Conservation (phyloP, 345 rosid species). For the Hevea brasiliensis region DNA sequence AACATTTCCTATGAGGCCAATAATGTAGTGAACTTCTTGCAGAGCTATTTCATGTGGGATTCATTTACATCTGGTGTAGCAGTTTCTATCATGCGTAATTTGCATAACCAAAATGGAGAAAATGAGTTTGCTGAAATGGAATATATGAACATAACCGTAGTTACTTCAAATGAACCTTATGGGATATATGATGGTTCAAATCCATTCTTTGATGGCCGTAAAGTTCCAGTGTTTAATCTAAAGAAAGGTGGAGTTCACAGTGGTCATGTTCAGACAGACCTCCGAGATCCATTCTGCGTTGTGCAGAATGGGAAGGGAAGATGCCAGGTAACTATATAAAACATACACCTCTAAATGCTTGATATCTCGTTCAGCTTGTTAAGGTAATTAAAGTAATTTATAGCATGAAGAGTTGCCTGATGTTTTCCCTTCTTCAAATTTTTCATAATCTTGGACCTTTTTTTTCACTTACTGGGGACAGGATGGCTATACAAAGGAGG, state of each 20-base stretch:
- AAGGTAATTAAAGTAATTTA: not conserved
- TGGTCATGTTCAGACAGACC: slow-evolving; percentile 81
- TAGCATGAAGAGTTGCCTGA: not conserved
- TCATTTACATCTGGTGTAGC: slow-evolving; percentile 84
- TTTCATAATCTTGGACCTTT: not conserved
- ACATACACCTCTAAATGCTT: not conserved
- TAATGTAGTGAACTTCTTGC: slow-evolving; percentile 14
- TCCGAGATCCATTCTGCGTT: slow-evolving; percentile 65
- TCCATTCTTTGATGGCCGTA: slow-evolving; percentile 62
- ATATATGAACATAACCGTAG: slow-evolving; percentile 77
- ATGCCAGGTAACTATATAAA: slow-evolving; percentile 57
- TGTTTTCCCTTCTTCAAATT: not conserved
- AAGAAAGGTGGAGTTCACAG: slow-evolving; percentile 68
- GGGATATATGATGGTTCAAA: slow-evolving; percentile 73
- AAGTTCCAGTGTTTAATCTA: slow-evolving; percentile 62
- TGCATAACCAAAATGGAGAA: slow-evolving; percentile 36
- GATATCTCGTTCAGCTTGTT: not conserved
- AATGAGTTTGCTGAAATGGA: slow-evolving; percentile 87
- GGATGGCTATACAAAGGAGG: slow-evolving; percentile 87
- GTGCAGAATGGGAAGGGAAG: slow-evolving; percentile 57
- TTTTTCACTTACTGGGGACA: slow-evolving; percentile 7
- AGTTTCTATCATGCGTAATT: slow-evolving; percentile 62
- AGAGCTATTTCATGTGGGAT: slow-evolving; percentile 97
- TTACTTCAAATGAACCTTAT: slow-evolving; percentile 81
- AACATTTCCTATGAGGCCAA: not conserved